These are phyloP conservation scores for Amanita polypyramis DNA, from an alignment of 768 basidiomycete genomes.

Conservation along the genomic window DNA sequence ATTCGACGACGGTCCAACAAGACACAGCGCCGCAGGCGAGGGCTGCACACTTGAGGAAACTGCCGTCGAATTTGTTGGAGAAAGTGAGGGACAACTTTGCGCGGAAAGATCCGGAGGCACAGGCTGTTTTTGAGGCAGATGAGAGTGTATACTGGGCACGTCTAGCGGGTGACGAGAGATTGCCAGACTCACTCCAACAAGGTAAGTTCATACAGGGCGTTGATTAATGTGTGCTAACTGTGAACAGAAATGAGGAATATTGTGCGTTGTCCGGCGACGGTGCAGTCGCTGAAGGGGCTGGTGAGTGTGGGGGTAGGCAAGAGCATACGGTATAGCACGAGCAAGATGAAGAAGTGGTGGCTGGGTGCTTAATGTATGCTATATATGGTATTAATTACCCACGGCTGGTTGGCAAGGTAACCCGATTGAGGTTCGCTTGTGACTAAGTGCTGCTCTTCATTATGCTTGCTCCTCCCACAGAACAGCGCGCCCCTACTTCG, in stretches of 20 bases:
- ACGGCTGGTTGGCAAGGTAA: not conserved
- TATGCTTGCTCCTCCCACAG: not conserved
- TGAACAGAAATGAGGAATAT: conserved; percentile 61
- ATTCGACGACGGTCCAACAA: conserved; percentile 53
- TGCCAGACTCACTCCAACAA: conserved; percentile 41
- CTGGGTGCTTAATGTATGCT: conserved; percentile 18
- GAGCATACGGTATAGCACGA: conserved; percentile 61
- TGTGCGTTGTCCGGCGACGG: conserved; percentile 73
- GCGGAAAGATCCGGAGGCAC: conserved; percentile 17
- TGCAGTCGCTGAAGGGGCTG: conserved; percentile 81
- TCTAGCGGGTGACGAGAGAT: conserved; percentile 52
- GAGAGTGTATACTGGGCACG: conserved; percentile 69
- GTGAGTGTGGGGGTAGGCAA: conserved; percentile 74
- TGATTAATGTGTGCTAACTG: not conserved
- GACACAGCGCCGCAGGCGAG: conserved; percentile 60
- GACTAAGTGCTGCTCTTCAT: not conserved
- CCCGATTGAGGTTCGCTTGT: not conserved
- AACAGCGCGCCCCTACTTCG: not conserved
- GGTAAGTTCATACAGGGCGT: conserved; percentile 26
- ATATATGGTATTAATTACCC: conserved; percentile 10
- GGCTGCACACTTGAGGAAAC: conserved; percentile 64
- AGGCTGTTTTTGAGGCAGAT: conserved; percentile 39
- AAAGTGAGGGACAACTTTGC: conserved; percentile 45
- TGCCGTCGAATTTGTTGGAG: conserved; percentile 58
- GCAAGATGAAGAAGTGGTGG: conserved; percentile 88